Evolutionary conservation across 495 filamentous ascomycete species (phyloP), one percentile per base, ranked within the genome.

Genomic region (Aspergillus homomorphus): DNA sequence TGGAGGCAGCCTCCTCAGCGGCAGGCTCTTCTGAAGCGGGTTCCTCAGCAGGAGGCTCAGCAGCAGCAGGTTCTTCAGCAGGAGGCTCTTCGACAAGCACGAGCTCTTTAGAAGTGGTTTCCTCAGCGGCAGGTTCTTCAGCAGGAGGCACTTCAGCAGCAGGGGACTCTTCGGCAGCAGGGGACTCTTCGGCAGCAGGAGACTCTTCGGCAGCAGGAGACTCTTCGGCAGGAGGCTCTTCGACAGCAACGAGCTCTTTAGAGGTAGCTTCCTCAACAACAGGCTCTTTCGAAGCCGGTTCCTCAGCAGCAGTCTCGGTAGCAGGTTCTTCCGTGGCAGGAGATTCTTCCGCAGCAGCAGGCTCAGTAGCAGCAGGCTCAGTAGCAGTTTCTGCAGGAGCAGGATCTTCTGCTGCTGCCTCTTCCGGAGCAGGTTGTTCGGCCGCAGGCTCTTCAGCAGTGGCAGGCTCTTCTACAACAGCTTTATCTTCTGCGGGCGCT

Each of bases 401-500:
- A 19, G 48, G 24, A 24, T 21, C 54, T 45, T 59, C 52, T 26
- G 38, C 45, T 21, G 52, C 51, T 22, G 23, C 33, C 23, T 54
- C 51, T 14, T 62, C 45, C 14, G n/a, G n/a, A n/a, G 43, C 42
- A 24, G 42, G 52, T 43, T 42, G 33, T 28, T 62, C 51, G 14
- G 43, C 22, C 21, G 42, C 24, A 19, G 58, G 24, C 19, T 59
- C 50, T 48, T 53, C 57, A 53, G 54, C 51, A 7, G n/a, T 22
- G 16, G 57, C 19, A 33, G 58, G 22, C 19, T 38, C 21, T 20
- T 59, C 57, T 50, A 50, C 57, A 16, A 43, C 26, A 49, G 53
- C 62, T 53, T 67, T 56, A 42, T 68, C 61, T 4, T 59, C 49
- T 55, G 52, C 45, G 8, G 70, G 62, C 2, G 66, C 20, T 15